phyloP scores from a whole-genome alignment of 805 yeast species.

The Schwanniomyces pseudopolymorphus region DNA sequence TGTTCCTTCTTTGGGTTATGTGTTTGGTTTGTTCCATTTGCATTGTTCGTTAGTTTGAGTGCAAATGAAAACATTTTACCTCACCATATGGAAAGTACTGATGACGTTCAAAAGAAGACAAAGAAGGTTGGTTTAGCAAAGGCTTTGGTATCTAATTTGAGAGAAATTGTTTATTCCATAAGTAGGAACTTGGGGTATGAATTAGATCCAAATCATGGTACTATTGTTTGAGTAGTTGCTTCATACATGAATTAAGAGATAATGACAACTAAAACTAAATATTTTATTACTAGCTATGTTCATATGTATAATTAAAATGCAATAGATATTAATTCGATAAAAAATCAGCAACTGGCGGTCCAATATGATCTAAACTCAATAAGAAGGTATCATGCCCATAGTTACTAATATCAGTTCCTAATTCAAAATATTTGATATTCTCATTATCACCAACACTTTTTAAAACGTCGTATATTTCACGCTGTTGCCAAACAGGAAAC shows the following conservation, averaged over 20 bases:
- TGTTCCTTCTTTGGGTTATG: slow-evolving; percentile 94
- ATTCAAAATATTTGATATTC: slow-evolving; percentile 61
- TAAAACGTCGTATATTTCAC: slow-evolving; percentile 69
- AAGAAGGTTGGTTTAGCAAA: slow-evolving; percentile 62
- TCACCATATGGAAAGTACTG: slow-evolving; percentile 34
- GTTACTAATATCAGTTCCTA: slow-evolving; percentile 72
- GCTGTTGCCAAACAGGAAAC: slow-evolving; percentile 94
- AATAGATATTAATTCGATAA: slow-evolving; percentile 22
- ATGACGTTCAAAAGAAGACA: slow-evolving; percentile 27
- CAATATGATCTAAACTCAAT: slow-evolving; percentile 75
- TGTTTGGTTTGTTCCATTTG: slow-evolving; percentile 92
- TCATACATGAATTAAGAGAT: not conserved
- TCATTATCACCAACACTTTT: slow-evolving; percentile 26
- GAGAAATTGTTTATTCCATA: slow-evolving; percentile 46
- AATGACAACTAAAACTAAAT: not conserved
- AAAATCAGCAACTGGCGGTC: slow-evolving; percentile 69
- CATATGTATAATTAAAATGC: not conserved
- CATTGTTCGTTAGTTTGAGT: slow-evolving; percentile 85
- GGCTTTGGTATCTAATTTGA: slow-evolving; percentile 53
- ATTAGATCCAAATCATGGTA: slow-evolving; percentile 55
- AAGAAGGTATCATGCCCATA: slow-evolving; percentile 93
- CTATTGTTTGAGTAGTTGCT: slow-evolving; percentile 31
- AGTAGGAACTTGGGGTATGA: slow-evolving; percentile 66
- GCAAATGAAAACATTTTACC: slow-evolving; percentile 92
- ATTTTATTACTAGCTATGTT: not conserved